phyloP scores from a whole-genome alignment of 805 yeast genomes.

The Candida yuanshanica region DNA sequence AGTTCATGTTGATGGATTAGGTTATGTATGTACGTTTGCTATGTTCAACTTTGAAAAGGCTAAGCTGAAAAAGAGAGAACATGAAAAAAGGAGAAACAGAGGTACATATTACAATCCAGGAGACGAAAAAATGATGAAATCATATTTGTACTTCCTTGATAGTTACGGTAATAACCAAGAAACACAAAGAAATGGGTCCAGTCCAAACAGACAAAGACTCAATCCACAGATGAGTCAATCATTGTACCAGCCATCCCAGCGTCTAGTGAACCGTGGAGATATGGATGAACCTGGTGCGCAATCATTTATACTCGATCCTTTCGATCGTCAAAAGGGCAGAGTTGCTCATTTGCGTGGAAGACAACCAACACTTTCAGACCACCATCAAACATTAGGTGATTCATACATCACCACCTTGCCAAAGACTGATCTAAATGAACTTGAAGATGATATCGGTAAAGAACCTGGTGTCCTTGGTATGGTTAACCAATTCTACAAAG shows the following conservation, averaged over 20 bases:
- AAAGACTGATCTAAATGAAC: constrained; percentile 26
- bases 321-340: constrained; percentile 3
- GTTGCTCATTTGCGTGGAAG: constrained; percentile 8
- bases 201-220: neutral
- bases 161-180: constrained; percentile 52
- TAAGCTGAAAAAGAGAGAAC: constrained; percentile 32
- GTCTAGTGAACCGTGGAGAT: neutral
- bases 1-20: constrained; percentile 89
- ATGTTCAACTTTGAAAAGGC: constrained; percentile 77
- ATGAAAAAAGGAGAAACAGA: constrained; percentile 19
- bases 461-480: constrained; percentile 67
- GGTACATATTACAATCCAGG: constrained; percentile 38
- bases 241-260: neutral
- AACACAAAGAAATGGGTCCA: constrained; percentile 24
- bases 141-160: constrained; percentile 81
- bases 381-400: constrained; percentile 31
- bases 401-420: constrained; percentile 36
- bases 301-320: neutral
- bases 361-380: constrained; percentile 5
- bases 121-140: constrained; percentile 85
- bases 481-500: constrained; percentile 71
- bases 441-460: constrained; percentile 22
- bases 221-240: constrained; percentile 1
- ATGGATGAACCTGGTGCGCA: constrained; percentile 1
- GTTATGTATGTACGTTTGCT: constrained; percentile 91